A percentile compares a stretch with the other conserved stretches of the same genome.
phyloP scores from a whole-genome alignment of 2,329 filamentous ascomycete species.

The Diaporthe longicolla region DNA sequence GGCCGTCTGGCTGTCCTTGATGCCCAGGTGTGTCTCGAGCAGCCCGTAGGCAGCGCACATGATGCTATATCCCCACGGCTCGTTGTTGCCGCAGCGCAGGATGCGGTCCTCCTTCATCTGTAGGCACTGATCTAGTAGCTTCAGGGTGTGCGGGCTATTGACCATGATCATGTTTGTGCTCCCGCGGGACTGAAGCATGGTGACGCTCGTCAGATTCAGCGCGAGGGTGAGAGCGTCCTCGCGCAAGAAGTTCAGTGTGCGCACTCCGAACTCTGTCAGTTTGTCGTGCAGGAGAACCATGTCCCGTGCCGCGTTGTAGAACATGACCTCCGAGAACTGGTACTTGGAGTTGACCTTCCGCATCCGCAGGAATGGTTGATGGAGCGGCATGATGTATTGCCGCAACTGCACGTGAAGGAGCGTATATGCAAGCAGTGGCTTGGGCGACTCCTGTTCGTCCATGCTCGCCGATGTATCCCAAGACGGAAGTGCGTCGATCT shows the following conservation, averaged over 20 bases:
- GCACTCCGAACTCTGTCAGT: constrained; percentile 70
- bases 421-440: constrained; percentile 71
- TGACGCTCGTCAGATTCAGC: constrained; percentile 73
- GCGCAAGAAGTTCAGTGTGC: constrained; percentile 71
- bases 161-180: constrained; percentile 75
- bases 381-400: constrained; percentile 73
- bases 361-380: constrained; percentile 72
- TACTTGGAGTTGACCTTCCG: constrained; percentile 73
- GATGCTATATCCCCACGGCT: constrained; percentile 75
- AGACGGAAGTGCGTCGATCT: constrained; percentile 71
- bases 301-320: constrained; percentile 73
- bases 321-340: constrained; percentile 74
- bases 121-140: constrained; percentile 73
- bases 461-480: constrained; percentile 62
- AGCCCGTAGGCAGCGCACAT: constrained; percentile 73
- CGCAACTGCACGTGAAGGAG: constrained; percentile 72
- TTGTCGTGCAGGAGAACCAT: constrained; percentile 74
- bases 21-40: constrained; percentile 70
- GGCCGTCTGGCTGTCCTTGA: constrained; percentile 69
- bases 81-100: constrained; percentile 73
- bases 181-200: constrained; percentile 70
- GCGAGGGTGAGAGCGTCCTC: constrained; percentile 72
- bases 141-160: constrained; percentile 71
- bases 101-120: constrained; percentile 73
- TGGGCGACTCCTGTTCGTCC: constrained; percentile 57